These are phyloP conservation scores for Fusarium secorum DNA, from an alignment of 2,329 filamentous ascomycete species.

Conservation along the genomic window DNA sequence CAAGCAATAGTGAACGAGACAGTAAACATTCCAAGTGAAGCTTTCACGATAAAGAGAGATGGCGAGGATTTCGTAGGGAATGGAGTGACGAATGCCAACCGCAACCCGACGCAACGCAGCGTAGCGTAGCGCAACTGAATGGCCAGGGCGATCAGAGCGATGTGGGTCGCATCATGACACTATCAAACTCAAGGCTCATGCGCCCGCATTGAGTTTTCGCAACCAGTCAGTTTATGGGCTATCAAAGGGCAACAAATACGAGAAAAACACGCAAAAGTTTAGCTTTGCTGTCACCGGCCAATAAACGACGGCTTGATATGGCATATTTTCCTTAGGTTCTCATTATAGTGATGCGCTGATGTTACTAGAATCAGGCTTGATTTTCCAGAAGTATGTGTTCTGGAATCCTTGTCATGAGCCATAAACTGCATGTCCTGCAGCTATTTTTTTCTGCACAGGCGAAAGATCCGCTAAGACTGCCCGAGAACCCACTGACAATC, in stretches of 20 bases:
- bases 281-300: not conserved
- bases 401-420: conserved; percentile 27
- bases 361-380: not conserved
- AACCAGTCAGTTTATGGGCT: conserved; percentile 1
- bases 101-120: not conserved
- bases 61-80: conserved; percentile 36
- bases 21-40: conserved; percentile 36
- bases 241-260: not conserved
- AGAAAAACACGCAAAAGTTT: not conserved
- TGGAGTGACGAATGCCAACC: conserved; percentile 38
- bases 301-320: not conserved
- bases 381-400: conserved; percentile 1
- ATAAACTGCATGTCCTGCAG: conserved; percentile 20
- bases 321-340: not conserved
- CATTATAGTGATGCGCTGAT: not conserved
- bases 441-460: conserved; percentile 13
- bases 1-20: conserved; percentile 18
- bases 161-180: conserved; percentile 39
- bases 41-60: conserved; percentile 23
- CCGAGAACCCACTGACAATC: conserved; percentile 26
- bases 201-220: conserved; percentile 19
- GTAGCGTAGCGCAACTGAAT: conserved; percentile 27
- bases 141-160: conserved; percentile 26
- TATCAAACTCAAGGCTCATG: conserved; percentile 33
- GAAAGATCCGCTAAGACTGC: conserved; percentile 17